Base-by-base conservation (phyloP, 2,329 filamentous ascomycete species). In the Neonectria punicea region DNA sequence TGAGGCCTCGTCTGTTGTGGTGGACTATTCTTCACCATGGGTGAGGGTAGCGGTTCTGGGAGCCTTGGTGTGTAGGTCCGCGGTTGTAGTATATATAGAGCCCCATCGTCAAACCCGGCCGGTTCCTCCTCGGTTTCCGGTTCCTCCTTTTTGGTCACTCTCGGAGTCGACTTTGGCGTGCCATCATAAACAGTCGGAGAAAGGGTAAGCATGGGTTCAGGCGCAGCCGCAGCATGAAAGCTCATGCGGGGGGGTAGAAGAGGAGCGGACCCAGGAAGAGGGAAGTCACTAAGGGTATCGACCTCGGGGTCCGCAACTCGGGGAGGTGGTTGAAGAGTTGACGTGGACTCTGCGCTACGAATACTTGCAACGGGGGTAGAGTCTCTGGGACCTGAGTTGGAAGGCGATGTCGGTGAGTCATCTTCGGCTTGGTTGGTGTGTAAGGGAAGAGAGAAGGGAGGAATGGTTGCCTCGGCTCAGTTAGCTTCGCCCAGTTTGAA, bases 11-110 rank as follows among this genome's bases (percentile, higher is more conserved):
- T 11, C 16, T 61, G 58, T n/a, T 51, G 14, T 9, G 71, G 63
- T 10, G 58, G 61, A 25, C 32, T 39, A 16, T 78, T 76, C 34
- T 75, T 74, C 2, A 82, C 54, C 53, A 80, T 79, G 2, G 85
- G 85, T 5, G 85, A 85, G 1, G 84, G 82, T 22, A 83, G 71
- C 3, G 85, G 84, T 11, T 82, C 79, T 0, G 83, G 80, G 4
- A 81, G 82, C 55, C 82, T 79, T 0, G 87, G 87, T 0, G 85
- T 88, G 69, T 89, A 89, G 0, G 86, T 88, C 36, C 83, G 80
- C 13, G 87, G 87, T 67, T 89, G 86, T 5, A 89, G 78, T 22
- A 89, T 80, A 63, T 83, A 88, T 1, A 88, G 71, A 0, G 80
- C 76, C 10, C 80, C 80, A 43, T 85, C 80, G 7, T 70, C 60